phyloP scores from a whole-genome alignment of 2,329 filamentous ascomycete genomes.

The Ilyonectria sp. region DNA sequence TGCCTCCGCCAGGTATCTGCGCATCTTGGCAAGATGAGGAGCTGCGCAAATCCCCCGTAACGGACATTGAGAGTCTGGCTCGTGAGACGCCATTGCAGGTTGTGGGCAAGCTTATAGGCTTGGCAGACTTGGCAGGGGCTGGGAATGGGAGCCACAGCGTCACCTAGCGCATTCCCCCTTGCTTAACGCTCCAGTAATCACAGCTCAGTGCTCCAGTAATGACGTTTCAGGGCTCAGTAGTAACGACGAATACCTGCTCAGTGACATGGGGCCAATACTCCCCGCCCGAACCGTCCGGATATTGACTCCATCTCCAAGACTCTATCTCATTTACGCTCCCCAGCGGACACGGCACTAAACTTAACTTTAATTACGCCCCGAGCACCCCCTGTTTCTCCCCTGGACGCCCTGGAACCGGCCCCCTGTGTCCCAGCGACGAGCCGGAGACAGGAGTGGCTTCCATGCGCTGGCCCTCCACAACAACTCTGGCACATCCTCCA shows the following conservation, averaged over 20 bases:
- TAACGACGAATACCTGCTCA: background rate
- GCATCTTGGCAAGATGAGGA: background rate
- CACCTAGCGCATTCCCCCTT: background rate
- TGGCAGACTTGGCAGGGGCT: background rate
- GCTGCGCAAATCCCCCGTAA: background rate
- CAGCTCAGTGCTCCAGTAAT: no score
- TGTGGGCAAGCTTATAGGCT: background rate
- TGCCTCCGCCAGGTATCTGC: background rate
- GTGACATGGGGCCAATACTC: no score
- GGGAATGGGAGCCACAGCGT: background rate
- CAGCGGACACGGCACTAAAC: slow-evolving; percentile 26
- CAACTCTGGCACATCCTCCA: background rate
- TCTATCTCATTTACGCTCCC: slow-evolving; percentile 2
- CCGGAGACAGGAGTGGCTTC: background rate
- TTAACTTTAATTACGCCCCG: slow-evolving; percentile 44
- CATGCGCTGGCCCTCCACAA: background rate
- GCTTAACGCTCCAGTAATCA: background rate
- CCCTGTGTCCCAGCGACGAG: background rate
- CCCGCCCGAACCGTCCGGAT: no score
- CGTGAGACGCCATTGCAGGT: background rate
- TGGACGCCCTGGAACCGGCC: background rate
- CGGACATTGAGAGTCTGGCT: background rate
- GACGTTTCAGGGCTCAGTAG: no score
- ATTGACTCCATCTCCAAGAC: no score
- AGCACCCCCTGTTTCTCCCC: background rate